phyloP scores from a whole-genome alignment of 768 basidiomycete genomes.

The Rhodosporidiobolus sp. region DNA sequence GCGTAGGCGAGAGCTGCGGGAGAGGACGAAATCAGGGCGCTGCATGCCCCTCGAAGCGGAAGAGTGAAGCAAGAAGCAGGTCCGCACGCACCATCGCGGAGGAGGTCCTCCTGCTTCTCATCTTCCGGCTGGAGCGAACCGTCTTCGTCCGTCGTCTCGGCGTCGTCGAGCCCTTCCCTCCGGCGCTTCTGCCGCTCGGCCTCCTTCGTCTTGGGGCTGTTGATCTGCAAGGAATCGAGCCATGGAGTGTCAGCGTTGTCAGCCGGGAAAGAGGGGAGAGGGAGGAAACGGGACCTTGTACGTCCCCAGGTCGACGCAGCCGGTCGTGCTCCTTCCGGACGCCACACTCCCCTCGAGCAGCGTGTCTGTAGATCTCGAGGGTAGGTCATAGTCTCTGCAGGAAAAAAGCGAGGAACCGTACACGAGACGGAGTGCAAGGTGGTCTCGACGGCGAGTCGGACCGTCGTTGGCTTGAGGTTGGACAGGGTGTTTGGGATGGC shows the following conservation, averaged over 20 bases:
- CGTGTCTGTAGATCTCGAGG: too few species aligned
- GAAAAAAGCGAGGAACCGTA: too few species aligned
- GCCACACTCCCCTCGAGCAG: conserved; percentile 17
- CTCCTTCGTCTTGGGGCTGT: neutral
- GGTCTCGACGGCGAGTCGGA: conserved; percentile 22
- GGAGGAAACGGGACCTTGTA: conserved; percentile 6
- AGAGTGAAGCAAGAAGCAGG: too few species aligned
- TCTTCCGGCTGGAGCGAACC: neutral
- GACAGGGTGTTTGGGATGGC: conserved; percentile 16
- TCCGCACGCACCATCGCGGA: conserved; percentile 7
- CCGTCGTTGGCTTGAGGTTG: neutral
- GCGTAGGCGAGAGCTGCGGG: neutral
- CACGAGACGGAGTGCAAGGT: conserved; percentile 11
- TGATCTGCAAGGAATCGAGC: neutral
- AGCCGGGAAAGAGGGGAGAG: neutral
- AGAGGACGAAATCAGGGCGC: too few species aligned
- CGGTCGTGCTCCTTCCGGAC: neutral
- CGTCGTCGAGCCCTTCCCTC: neutral
- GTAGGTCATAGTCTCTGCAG: too few species aligned
- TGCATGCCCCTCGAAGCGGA: too few species aligned
- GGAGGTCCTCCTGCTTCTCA: conserved; percentile 7
- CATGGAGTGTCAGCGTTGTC: neutral
- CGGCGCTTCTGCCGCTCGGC: neutral
- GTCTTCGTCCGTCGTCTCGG: conserved; percentile 4
- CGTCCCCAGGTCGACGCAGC: conserved; percentile 18